phyloP scores from a whole-genome alignment of 2,329 filamentous ascomycete genomes.

The Sporothrix mexicana region DNA sequence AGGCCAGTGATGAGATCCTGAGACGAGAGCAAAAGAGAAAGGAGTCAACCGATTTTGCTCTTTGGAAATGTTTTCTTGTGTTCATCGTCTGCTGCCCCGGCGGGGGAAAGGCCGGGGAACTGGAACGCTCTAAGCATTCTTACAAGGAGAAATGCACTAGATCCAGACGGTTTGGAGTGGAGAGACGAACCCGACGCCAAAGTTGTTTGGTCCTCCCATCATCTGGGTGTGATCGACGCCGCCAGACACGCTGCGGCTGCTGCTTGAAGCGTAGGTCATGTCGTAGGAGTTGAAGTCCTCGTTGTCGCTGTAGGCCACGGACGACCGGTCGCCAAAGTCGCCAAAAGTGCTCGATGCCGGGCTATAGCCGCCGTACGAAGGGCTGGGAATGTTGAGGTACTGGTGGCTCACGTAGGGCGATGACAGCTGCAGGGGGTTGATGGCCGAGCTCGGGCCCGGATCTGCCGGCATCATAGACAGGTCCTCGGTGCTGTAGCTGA shows the following conservation, averaged over 20 bases:
- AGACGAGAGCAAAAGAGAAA: constrained; percentile 51
- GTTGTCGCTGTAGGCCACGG: constrained; percentile 66
- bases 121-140: constrained; percentile 41
- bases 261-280: constrained; percentile 50
- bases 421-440: constrained; percentile 62
- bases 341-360: constrained; percentile 66
- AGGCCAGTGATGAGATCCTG: constrained; percentile 34
- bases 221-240: constrained; percentile 51
- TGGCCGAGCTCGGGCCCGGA: constrained; percentile 50
- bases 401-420: constrained; percentile 61
- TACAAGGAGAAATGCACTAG: constrained; percentile 46
- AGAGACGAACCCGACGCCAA: constrained; percentile 66
- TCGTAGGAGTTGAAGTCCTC: constrained; percentile 62
- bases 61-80: constrained; percentile 37
- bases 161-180: constrained; percentile 67
- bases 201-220: constrained; percentile 54
- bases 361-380: constrained; percentile 65
- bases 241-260: constrained; percentile 26
- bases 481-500: constrained; percentile 69
- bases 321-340: constrained; percentile 47
- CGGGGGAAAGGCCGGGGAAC: constrained; percentile 27
- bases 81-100: constrained; percentile 12
- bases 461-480: constrained; percentile 61
- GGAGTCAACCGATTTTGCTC: constrained; percentile 45
- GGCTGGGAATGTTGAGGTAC: constrained; percentile 68